Conservation (phyloP, 768 basidiomycete species). For the Epithele typhae region DNA sequence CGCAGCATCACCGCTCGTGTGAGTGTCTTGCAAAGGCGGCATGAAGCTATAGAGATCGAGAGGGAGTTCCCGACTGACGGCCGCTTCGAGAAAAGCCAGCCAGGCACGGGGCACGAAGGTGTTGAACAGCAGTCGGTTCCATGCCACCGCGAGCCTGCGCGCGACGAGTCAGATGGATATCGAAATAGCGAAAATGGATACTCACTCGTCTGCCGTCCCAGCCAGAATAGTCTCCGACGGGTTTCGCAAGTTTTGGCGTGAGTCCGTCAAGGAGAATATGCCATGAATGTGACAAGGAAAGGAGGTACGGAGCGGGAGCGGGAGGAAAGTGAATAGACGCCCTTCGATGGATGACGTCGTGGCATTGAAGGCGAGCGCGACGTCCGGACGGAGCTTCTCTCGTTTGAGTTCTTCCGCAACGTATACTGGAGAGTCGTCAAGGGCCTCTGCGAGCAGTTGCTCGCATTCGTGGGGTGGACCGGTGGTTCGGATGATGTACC, state of each 20-base stretch:
- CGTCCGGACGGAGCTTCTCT: conserved; percentile 39
- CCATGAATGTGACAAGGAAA: conserved; percentile 45
- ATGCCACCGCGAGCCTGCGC: conserved; percentile 40
- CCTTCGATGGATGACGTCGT: conserved; percentile 22
- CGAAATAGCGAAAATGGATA: background rate
- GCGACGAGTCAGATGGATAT: no score
- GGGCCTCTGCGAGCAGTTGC: conserved; percentile 21
- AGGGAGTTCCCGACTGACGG: conserved; percentile 18
- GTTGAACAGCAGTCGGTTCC: conserved; percentile 45
- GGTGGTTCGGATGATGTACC: conserved; percentile 12
- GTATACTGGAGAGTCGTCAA: conserved; percentile 18
- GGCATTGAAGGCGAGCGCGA: conserved; percentile 29
- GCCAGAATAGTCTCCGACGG: conserved; percentile 34
- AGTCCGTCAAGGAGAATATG: conserved; percentile 41
- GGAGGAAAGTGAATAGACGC: conserved; percentile 45
- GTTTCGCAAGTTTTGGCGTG: conserved; percentile 42
- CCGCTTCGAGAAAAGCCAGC: conserved; percentile 29
- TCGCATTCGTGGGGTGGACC: conserved; percentile 26
- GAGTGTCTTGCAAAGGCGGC: conserved; percentile 31
- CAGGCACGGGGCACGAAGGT: conserved; percentile 42
- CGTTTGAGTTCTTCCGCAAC: conserved; percentile 23
- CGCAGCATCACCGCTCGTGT: conserved; percentile 33
- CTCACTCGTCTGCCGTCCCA: conserved; percentile 40
- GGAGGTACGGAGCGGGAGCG: conserved; percentile 40
- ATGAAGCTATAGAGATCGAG: conserved; percentile 34